A percentile compares a stretch with the other conserved stretches of the same genome.
Evolutionary conservation across 192 early-diverging fungal species (phyloP).

Genomic region (Umbelopsis sp.): DNA sequence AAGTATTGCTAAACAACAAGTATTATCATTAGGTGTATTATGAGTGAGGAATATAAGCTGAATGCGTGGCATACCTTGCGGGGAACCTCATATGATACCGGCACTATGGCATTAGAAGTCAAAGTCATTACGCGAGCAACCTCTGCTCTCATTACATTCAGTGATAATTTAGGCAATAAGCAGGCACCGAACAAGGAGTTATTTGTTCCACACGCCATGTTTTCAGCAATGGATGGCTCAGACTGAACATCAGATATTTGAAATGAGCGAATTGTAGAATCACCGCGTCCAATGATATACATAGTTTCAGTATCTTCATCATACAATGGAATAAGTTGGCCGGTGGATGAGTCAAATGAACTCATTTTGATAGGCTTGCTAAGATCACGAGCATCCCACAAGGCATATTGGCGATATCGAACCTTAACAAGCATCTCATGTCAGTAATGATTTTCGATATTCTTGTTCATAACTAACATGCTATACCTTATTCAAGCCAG

Average conservation of each 20-base stretch:
- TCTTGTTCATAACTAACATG: no score
- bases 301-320: constrained; percentile 82
- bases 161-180: constrained; percentile 65
- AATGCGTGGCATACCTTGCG: constrained; percentile 47
- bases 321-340: constrained; percentile 71
- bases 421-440: constrained; percentile 26
- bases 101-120: constrained; percentile 62
- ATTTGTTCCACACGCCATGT: constrained; percentile 45
- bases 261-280: constrained; percentile 67
- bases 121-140: constrained; percentile 64
- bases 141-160: constrained; percentile 77
- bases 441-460: no score
- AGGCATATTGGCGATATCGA: constrained; percentile 64
- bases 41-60: neutral
- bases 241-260: constrained; percentile 48
- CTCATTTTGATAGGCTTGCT: constrained; percentile 56
- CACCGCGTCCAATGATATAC: constrained; percentile 72
- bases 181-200: constrained; percentile 57
- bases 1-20: constrained; percentile 55
- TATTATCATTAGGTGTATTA: neutral
- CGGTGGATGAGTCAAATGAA: constrained; percentile 68
- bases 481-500: constrained; percentile 67
- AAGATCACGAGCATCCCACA: constrained; percentile 78
- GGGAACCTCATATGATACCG: constrained; percentile 68
- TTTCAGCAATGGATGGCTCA: constrained; percentile 47